phyloP scores from a whole-genome alignment of 2,329 filamentous ascomycete species.

The Shiraia sp. region DNA sequence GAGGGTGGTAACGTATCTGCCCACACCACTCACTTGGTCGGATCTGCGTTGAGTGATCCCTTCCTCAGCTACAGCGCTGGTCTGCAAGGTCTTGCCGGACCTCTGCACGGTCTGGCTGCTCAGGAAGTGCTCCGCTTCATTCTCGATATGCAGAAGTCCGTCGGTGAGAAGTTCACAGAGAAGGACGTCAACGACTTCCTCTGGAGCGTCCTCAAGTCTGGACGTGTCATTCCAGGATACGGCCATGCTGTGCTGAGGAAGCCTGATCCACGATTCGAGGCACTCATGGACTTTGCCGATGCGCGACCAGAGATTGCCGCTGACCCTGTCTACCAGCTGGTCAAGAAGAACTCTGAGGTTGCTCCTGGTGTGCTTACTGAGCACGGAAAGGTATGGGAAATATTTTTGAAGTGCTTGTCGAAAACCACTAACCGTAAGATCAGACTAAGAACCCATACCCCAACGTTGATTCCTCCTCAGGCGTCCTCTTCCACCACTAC shows the following conservation, averaged over 20 bases:
- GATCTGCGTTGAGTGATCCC: constrained; percentile 89
- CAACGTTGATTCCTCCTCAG: constrained; percentile 92
- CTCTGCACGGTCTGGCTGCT: constrained; percentile 87
- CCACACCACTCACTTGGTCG: constrained; percentile 92
- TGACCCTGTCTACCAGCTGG: constrained; percentile 91
- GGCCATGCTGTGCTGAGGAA: constrained; percentile 95
- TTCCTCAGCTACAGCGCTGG: constrained; percentile 97
- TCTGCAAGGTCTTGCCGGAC: constrained; percentile 92
- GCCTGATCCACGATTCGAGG: constrained; percentile 94
- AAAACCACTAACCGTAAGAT: constrained; percentile 3
- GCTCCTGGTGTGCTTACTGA: constrained; percentile 88
- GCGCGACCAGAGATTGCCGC: constrained; percentile 80
- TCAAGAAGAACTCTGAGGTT: constrained; percentile 89
- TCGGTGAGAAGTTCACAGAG: constrained; percentile 77
- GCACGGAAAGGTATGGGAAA: constrained; percentile 74
- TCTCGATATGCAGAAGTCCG: constrained; percentile 88
- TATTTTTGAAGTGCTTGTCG: not conserved
- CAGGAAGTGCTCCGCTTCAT: constrained; percentile 98
- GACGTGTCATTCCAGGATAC: constrained; percentile 92
- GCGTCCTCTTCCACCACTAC: constrained; percentile 97
- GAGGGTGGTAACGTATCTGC: constrained; percentile 98
- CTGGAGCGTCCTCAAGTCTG: constrained; percentile 90
- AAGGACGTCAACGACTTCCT: constrained; percentile 86
- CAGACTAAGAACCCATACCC: constrained; percentile 95
- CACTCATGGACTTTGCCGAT: constrained; percentile 92